Evolutionary conservation across 2,329 filamentous ascomycete genomes (phyloP).

Genomic region (Ceratocystis eucalypticola): DNA sequence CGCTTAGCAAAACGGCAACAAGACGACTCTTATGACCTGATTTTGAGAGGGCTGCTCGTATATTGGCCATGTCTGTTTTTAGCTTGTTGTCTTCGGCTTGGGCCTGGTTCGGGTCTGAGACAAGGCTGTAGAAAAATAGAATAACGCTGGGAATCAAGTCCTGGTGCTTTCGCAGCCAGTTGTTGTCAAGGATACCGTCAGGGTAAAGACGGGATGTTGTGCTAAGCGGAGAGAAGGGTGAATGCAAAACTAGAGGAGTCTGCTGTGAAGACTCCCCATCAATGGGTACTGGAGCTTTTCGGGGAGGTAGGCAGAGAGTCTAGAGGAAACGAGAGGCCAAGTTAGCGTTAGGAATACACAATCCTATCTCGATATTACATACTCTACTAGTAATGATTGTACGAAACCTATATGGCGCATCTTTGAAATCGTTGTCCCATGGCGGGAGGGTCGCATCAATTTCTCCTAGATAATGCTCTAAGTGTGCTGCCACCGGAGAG

Average conservation of each 20-base stretch:
- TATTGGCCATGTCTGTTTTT: conserved; percentile 70
- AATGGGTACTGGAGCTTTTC: conserved; percentile 41
- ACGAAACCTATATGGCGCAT: conserved; percentile 45
- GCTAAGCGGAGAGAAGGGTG: conserved; percentile 79
- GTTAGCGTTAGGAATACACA: conserved; percentile 10
- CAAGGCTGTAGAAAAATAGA: conserved; percentile 67
- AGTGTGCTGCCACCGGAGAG: conserved; percentile 47
- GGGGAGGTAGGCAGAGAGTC: conserved; percentile 44
- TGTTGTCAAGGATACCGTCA: conserved; percentile 69
- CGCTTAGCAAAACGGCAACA: conserved; percentile 63
- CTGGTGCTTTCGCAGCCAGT: conserved; percentile 85
- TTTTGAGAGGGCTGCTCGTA: conserved; percentile 52
- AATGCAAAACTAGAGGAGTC: conserved; percentile 55
- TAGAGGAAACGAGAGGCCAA: conserved; percentile 23
- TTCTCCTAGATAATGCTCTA: conserved; percentile 53
- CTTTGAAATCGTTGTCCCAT: conserved; percentile 49
- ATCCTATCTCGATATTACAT: conserved; percentile 25
- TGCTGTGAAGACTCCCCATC: conserved; percentile 33
- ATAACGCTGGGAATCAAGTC: conserved; percentile 66
- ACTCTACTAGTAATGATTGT: conserved; percentile 70
- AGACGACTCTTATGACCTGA: conserved; percentile 69
- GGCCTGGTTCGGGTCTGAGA: conserved; percentile 56
- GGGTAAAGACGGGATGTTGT: conserved; percentile 73
- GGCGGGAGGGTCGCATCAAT: conserved; percentile 50
- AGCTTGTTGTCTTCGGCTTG: conserved; percentile 75